phyloP scores from a whole-genome alignment of 352 stramenopile genomes.

The Pythium pyrilobum region DNA sequence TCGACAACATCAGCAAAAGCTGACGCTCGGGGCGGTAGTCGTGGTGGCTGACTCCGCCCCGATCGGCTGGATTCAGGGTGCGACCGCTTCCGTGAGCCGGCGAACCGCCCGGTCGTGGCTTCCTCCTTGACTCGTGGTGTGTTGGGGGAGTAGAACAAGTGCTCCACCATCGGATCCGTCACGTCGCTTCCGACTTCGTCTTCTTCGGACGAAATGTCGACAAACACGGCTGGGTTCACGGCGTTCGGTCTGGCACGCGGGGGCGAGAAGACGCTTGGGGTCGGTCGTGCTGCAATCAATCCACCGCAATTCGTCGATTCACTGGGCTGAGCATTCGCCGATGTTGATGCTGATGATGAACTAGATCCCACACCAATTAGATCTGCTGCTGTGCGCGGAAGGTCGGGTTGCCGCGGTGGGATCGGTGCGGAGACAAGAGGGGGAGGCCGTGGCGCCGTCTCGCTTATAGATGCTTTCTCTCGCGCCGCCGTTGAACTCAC shows the following conservation, averaged over 20 bases:
- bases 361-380: not conserved
- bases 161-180: slow-evolving; percentile 67
- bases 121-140: slow-evolving; percentile 27
- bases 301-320: no score
- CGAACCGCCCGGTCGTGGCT: not conserved
- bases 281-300: not conserved
- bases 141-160: slow-evolving; percentile 77
- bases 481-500: not conserved
- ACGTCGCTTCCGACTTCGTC: slow-evolving; percentile 56
- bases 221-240: slow-evolving; percentile 28
- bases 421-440: not conserved
- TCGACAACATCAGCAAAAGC: slow-evolving; percentile 9
- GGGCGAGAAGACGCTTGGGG: not conserved
- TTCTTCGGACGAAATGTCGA: slow-evolving; percentile 60
- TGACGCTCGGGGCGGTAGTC: not conserved
- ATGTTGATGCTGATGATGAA: not conserved
- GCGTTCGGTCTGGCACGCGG: not conserved
- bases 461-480: not conserved
- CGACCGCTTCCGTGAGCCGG: slow-evolving; percentile 26
- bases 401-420: not conserved
- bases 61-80: slow-evolving; percentile 17
- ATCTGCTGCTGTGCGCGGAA: slow-evolving; percentile 3
- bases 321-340: not conserved
- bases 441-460: not conserved
- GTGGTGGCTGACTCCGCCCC: not conserved